Evolutionary conservation across 1,139 yeast species (phyloP), one percentile per base, ranked within the genome.

Genomic region (Torulaspora pretoriensis): DNA sequence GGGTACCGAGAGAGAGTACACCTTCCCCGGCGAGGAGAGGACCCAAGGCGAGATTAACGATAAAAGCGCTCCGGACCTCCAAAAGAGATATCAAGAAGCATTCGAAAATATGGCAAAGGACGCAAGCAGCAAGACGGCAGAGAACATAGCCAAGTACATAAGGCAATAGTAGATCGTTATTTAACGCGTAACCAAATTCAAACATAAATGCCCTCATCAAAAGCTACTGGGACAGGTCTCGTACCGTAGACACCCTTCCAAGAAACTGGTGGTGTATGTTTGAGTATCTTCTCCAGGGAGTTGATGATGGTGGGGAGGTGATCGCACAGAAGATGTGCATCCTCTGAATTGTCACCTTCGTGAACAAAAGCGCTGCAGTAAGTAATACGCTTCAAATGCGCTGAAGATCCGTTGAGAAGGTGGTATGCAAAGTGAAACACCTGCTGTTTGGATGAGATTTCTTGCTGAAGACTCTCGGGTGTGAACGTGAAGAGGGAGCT

Each of bases 241-340:
- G 76, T 80, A 2, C 97, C 97, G 59, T 90, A 90, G 0, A 83
- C 84, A 3, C 95, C 89, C 9, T 66, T 64, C 97, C 97, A 90
- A 34, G 96, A 86, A 10, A 73, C 68, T 0, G 97, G 97, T 26
- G 71, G 43, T 17, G 42, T 40, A 12, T 39, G 48, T 23, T 45
- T 41, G 38, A 41, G 44, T 44, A 51, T 39, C 27, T 27, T 17
- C 14, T 43, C 58, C 51, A 49, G 52, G 30, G 50, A 51, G 29
- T 40, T 35, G 16, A 50, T 40, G 16, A 74, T 39, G 0, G 64
- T 60, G 12, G 74, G 31, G 61, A 63, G 27, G 60, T 60, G 26
- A 61, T 62, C 32, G 71, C 87, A 84, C 50, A 85, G 68, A 9
- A 65, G 58, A 44, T 71, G 73, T 0, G 95, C 95, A 61, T 89